phyloP scores from a whole-genome alignment of 176 grass and related monocot species.

The Alloteropsis semialata region DNA sequence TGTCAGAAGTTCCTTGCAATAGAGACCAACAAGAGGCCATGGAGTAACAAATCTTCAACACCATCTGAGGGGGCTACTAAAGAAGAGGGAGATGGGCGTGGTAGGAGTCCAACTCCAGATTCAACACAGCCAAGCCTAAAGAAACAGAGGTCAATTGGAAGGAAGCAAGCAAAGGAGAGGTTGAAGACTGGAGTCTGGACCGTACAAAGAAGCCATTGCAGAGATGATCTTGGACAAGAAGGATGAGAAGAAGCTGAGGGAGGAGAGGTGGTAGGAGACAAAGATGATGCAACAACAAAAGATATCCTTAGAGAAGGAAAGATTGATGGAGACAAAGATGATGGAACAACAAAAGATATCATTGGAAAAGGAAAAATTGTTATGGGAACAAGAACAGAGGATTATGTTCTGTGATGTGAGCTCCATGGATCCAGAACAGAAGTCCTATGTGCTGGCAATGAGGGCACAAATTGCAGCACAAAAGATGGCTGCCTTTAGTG shows the following conservation, averaged over 20 bases:
- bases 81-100: neutral
- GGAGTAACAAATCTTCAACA: neutral
- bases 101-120: neutral
- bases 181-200: neutral
- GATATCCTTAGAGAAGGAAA: too few relatives aligned
- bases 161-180: neutral
- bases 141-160: neutral
- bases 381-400: neutral
- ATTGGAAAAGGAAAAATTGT: neutral
- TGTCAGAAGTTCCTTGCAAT: neutral
- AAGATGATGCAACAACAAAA: too few relatives aligned
- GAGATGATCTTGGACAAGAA: neutral
- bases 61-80: neutral
- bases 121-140: neutral
- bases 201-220: neutral
- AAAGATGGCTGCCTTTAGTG: too few relatives aligned
- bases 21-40: neutral
- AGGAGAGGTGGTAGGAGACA: neutral
- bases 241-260: neutral
- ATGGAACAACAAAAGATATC: neutral
- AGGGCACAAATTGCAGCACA: too few relatives aligned
- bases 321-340: neutral
- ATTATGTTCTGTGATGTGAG: neutral
- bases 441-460: too few relatives aligned
- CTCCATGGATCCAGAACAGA: neutral